Conservation (phyloP, 1,284 basidiomycete species). For the Microbotryum saponariae region DNA sequence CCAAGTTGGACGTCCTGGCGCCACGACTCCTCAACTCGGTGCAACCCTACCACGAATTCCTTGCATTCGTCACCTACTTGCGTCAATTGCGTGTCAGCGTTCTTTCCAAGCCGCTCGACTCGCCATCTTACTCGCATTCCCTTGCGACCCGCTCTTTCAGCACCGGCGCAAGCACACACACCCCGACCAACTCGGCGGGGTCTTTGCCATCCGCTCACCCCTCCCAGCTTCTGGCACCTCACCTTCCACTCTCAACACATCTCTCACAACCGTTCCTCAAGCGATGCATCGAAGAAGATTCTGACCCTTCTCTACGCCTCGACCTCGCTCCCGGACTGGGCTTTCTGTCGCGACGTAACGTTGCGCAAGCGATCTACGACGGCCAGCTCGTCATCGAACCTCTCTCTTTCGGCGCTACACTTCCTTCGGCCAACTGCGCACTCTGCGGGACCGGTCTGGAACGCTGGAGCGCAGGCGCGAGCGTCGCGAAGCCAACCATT, state of each 20-base stretch:
- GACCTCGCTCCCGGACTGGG: conserved; percentile 90
- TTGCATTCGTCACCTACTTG: conserved; percentile 71
- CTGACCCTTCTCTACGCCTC: conserved; percentile 84
- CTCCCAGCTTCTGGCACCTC: conserved; percentile 61
- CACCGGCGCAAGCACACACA: conserved; percentile 25
- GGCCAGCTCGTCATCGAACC: conserved; percentile 88
- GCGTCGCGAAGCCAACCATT: neutral
- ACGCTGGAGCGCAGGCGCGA: conserved; percentile 15
- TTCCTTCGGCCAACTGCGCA: conserved; percentile 36
- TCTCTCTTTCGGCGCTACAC: conserved; percentile 41
- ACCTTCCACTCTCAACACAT: conserved; percentile 40
- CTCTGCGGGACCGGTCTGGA: conserved; percentile 35
- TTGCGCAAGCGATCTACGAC: conserved; percentile 73
- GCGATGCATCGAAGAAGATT: conserved; percentile 75
- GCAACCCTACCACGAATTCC: conserved; percentile 75
- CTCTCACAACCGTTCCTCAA: conserved; percentile 71
- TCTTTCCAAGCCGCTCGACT: conserved; percentile 18
- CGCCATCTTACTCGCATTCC: conserved; percentile 4
- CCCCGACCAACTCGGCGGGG: conserved; percentile 36
- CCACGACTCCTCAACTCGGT: conserved; percentile 35
- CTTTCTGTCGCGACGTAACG: conserved; percentile 82
- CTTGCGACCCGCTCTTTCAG: conserved; percentile 19
- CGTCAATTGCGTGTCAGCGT: conserved; percentile 59
- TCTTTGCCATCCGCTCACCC: conserved; percentile 33
- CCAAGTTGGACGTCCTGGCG: conserved; percentile 4